Percentiles rank a stretch among this genome's conserved stretches.
Conservation (phyloP, 2,329 filamentous ascomycete species). For the Coniochaeta prunicola region DNA sequence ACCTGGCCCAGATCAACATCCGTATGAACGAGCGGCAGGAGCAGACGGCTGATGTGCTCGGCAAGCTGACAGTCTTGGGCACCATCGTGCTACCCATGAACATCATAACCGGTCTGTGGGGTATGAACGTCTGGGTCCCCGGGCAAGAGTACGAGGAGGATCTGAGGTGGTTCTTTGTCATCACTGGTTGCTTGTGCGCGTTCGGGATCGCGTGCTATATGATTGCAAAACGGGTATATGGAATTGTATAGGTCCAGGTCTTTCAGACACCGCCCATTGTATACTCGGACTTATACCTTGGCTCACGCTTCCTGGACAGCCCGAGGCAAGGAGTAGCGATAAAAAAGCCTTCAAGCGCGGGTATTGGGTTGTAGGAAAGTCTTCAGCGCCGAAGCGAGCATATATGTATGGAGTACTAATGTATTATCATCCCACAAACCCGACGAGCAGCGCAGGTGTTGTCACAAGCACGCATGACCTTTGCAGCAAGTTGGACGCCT, state of each 20-base stretch:
- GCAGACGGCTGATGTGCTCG: slow-evolving; percentile 88
- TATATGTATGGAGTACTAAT: background rate
- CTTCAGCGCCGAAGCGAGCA: background rate
- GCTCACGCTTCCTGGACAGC: too few relatives aligned
- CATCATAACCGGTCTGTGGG: slow-evolving; percentile 96
- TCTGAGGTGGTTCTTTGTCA: slow-evolving; percentile 66
- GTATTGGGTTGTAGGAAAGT: background rate
- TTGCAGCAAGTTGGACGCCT: too few relatives aligned
- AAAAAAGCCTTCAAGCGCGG: background rate
- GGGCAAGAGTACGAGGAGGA: slow-evolving; percentile 77
- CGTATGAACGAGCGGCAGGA: slow-evolving; percentile 98
- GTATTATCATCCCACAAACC: too few relatives aligned
- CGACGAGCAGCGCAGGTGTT: too few relatives aligned
- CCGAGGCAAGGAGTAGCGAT: background rate
- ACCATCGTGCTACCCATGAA: slow-evolving; percentile 99
- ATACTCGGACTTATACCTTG: too few relatives aligned
- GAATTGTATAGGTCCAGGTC: slow-evolving; percentile 55
- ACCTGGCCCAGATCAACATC: slow-evolving; percentile 98
- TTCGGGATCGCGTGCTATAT: slow-evolving; percentile 78
- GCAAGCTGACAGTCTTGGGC: slow-evolving; percentile 89
- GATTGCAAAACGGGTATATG: slow-evolving; percentile 77
- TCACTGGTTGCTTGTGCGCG: slow-evolving; percentile 65
- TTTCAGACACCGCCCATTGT: too few relatives aligned
- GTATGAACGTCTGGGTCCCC: slow-evolving; percentile 96
- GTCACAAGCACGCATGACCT: too few relatives aligned